Conservation (phyloP, 805 yeast genomes). For the Zygoascus tannicola region DNA sequence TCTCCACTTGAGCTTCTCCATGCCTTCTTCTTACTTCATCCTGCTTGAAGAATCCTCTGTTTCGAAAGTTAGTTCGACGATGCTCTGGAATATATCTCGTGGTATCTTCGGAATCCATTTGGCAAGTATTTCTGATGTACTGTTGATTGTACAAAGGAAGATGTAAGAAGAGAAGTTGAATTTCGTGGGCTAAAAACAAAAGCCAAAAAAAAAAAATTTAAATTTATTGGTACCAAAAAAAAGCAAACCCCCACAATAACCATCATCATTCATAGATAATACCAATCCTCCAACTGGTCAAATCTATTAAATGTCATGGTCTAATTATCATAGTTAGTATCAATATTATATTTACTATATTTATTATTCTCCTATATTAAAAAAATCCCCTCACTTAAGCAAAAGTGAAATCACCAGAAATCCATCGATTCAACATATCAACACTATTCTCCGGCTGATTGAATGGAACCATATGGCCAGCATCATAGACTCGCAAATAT, state of each 20-base stretch:
- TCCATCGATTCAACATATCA: constrained; percentile 80
- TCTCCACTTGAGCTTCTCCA: constrained; percentile 93
- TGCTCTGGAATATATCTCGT: constrained; percentile 84
- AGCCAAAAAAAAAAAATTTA: neutral
- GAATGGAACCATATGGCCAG: constrained; percentile 91
- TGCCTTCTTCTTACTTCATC: constrained; percentile 97
- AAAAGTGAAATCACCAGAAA: constrained; percentile 31
- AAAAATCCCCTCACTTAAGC: too few species aligned
- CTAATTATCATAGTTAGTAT: too few species aligned
- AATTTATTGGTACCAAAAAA: neutral
- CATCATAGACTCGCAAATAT: constrained; percentile 70
- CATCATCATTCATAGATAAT: too few species aligned
- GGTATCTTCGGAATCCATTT: constrained; percentile 20
- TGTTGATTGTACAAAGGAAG: neutral
- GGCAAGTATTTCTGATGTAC: too few species aligned
- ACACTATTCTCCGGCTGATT: constrained; percentile 67
- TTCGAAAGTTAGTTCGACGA: constrained; percentile 92
- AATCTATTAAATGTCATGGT: too few species aligned
- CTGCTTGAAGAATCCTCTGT: constrained; percentile 84
- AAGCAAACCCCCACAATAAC: too few species aligned
- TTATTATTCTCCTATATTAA: too few species aligned
- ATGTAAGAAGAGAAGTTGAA: neutral
- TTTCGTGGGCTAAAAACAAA: neutral
- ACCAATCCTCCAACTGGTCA: too few species aligned
- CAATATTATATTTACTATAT: too few species aligned